Evolutionary conservation across 257 asterid genomes (phyloP).

Genomic region (Paulownia fortunei): DNA sequence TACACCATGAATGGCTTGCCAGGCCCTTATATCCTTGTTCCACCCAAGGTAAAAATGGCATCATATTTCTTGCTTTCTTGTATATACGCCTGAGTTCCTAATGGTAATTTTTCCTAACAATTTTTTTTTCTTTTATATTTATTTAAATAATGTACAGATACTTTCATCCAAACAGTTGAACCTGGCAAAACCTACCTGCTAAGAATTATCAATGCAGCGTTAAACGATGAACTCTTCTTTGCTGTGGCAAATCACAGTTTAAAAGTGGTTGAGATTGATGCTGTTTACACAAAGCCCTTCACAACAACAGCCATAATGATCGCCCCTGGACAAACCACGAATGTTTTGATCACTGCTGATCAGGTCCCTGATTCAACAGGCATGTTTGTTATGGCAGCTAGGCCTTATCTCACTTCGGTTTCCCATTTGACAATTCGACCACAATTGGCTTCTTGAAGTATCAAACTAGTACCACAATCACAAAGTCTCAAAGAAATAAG

Average conservation of each 20-base stretch:
- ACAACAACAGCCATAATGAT: constrained; percentile 66
- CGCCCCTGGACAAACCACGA: constrained; percentile 85
- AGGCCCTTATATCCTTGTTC: constrained; percentile 75
- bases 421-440: constrained; percentile 76
- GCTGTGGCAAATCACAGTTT: constrained; percentile 67
- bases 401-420: constrained; percentile 77
- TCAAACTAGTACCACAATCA: constrained; percentile 23
- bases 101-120: background rate
- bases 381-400: constrained; percentile 70
- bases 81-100: too few relatives aligned
- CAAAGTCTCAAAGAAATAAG: background rate
- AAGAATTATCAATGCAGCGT: constrained; percentile 82
- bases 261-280: constrained; percentile 81
- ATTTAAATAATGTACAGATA: constrained; percentile 47
- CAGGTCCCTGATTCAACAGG: constrained; percentile 41
- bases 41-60: constrained; percentile 49
- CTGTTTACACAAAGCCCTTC: constrained; percentile 71
- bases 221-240: constrained; percentile 78
- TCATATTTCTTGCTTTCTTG: background rate
- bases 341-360: constrained; percentile 62
- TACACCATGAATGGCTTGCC: constrained; percentile 92
- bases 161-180: constrained; percentile 55
- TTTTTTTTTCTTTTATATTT: background rate
- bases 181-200: constrained; percentile 71
- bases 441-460: constrained; percentile 70